Conservation (phyloP, 2,329 filamentous ascomycete species). For the Colletotrichum magnum region DNA sequence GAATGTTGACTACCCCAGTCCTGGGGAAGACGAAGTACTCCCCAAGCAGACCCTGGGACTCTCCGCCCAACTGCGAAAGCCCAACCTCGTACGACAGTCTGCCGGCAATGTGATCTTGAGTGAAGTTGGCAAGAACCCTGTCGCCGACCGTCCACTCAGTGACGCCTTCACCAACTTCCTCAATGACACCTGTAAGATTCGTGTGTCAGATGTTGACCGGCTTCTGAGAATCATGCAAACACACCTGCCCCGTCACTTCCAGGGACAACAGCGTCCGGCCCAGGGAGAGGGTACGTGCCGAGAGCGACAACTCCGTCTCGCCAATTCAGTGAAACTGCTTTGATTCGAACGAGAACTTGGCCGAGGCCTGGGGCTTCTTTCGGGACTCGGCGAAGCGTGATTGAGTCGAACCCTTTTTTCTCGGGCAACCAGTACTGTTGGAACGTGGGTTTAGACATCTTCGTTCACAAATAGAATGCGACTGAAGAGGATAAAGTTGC, state of each 20-base stretch:
- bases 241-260: conserved; percentile 7
- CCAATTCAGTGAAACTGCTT: not conserved
- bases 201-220: not conserved
- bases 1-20: conserved; percentile 39
- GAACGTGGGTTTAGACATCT: not conserved
- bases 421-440: not conserved
- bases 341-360: not conserved
- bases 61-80: conserved; percentile 2
- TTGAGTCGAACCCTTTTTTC: not conserved
- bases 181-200: not conserved
- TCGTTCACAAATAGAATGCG: not conserved
- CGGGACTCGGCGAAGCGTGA: not conserved
- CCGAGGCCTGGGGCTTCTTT: not conserved
- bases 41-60: conserved; percentile 26
- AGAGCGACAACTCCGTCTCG: not conserved
- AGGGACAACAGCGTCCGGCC: not conserved
- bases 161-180: conserved; percentile 13
- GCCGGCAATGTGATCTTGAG: conserved; percentile 37
- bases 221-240: not conserved
- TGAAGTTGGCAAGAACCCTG: conserved; percentile 36
- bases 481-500: too few relatives aligned
- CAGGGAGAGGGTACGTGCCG: not conserved
- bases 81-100: not conserved
- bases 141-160: conserved; percentile 38
- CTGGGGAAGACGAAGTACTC: conserved; percentile 43